Percentiles rank a stretch among this genome's conserved stretches.
Evolutionary conservation across 2,329 filamentous ascomycete genomes (phyloP).

Genomic region (Ophiostoma ips): DNA sequence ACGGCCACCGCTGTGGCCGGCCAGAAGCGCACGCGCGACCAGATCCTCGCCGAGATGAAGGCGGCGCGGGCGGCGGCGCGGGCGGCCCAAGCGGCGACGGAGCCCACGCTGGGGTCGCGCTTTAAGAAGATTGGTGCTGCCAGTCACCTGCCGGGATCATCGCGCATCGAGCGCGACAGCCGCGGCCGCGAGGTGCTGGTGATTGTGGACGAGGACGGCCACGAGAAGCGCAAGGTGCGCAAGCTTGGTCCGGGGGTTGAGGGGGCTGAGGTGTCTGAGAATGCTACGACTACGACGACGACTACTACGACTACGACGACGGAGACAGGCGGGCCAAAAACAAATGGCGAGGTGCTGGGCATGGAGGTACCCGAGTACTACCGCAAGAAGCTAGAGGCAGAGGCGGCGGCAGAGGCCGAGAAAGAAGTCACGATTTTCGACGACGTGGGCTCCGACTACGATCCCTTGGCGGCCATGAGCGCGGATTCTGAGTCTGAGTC

Average conservation of each 20-base stretch:
- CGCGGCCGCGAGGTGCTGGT: conserved; percentile 51
- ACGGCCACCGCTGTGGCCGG: conserved; percentile 36
- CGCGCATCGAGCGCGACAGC: conserved; percentile 45
- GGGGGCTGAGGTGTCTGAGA: conserved; percentile 23
- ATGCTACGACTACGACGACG: conserved; percentile 23
- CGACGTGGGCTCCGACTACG: conserved; percentile 51
- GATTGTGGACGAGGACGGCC: conserved; percentile 50
- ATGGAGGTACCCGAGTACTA: conserved; percentile 53
- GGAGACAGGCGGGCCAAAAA: conserved; percentile 24
- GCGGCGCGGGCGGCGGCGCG: conserved; percentile 47
- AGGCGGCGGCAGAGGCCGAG: conserved; percentile 29
- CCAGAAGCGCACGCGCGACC: conserved; percentile 49
- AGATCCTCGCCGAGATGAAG: conserved; percentile 54
- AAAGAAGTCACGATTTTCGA: conserved; percentile 53
- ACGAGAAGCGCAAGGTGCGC: conserved; percentile 51
- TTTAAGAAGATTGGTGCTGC: conserved; percentile 53
- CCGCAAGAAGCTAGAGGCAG: conserved; percentile 31
- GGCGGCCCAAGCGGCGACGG: conserved; percentile 37
- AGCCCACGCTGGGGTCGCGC: conserved; percentile 39
- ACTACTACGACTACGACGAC: conserved; percentile 24
- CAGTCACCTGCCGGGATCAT: conserved; percentile 13
- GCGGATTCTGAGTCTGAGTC: conserved; percentile 23
- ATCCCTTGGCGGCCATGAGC: conserved; percentile 48
- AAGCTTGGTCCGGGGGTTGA: conserved; percentile 26
- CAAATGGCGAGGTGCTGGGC: conserved; percentile 42